Conservation (phyloP, 768 basidiomycete genomes). For the Termitomyces sp. region DNA sequence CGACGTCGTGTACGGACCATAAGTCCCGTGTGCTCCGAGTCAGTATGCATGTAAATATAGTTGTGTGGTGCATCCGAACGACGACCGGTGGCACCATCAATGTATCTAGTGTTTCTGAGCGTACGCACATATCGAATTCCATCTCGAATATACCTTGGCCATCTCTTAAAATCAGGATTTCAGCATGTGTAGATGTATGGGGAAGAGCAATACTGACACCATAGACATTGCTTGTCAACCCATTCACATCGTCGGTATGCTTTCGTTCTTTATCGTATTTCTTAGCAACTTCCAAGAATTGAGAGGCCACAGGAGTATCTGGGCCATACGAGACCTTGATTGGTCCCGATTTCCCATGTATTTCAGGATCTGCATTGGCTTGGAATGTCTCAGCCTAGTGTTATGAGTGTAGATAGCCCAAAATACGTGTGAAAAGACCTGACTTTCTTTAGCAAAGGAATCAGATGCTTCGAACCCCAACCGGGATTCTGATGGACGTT, state of each 20-base stretch:
- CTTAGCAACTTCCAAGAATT: conserved; percentile 44
- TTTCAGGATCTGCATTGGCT: conserved; percentile 19
- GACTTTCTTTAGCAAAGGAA: conserved; percentile 60
- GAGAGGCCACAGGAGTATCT: conserved; percentile 35
- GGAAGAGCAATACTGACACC: conserved; percentile 33
- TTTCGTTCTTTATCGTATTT: conserved; percentile 46
- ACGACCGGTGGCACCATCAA: conserved; percentile 44
- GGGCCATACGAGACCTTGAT: conserved; percentile 44
- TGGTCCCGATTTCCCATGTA: conserved; percentile 50
- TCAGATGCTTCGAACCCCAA: conserved; percentile 55
- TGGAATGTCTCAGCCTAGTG: conserved; percentile 40
- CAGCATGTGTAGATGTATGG: not conserved
- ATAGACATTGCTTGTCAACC: conserved; percentile 44
- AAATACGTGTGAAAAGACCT: not conserved
- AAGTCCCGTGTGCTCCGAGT: conserved; percentile 35
- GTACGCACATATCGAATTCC: too few relatives aligned
- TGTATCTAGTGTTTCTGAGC: conserved; percentile 39
- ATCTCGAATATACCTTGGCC: conserved; percentile 41
- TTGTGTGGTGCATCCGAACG: conserved; percentile 55
- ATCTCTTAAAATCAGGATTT: conserved; percentile 32
- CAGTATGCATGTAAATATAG: conserved; percentile 45
- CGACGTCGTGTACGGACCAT: conserved; percentile 34
- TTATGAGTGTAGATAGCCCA: not conserved
- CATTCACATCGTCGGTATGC: conserved; percentile 44
- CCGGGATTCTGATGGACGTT: conserved; percentile 46